phyloP scores from a whole-genome alignment of 805 yeast species.

The Metschnikowia kunwiensis region DNA sequence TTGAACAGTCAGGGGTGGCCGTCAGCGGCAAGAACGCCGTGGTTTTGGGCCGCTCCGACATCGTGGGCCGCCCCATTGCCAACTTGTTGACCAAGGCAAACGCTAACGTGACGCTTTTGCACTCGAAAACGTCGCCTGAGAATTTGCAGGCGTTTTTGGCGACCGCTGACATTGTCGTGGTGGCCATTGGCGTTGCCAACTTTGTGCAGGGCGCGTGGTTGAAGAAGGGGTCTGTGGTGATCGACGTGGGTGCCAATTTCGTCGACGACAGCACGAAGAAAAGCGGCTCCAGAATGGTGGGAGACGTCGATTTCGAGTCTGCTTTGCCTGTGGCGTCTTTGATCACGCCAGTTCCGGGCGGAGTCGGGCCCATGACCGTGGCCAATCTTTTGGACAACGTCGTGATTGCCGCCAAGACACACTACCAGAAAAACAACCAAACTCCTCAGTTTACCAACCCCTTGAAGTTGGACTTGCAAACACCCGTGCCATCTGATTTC shows the following conservation, averaged over 20 bases:
- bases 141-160: slow-evolving; percentile 46
- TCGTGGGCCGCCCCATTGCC: slow-evolving; percentile 80
- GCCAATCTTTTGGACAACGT: slow-evolving; percentile 78
- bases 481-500: slow-evolving; percentile 78
- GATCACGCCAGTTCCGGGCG: slow-evolving; percentile 89
- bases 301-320: slow-evolving; percentile 68
- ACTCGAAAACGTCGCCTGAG: slow-evolving; percentile 57
- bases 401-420: slow-evolving; percentile 60
- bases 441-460: slow-evolving; percentile 50
- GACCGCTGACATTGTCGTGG: slow-evolving; percentile 72
- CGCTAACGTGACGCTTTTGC: slow-evolving; percentile 76
- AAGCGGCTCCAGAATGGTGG: slow-evolving; percentile 69
- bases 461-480: slow-evolving; percentile 51
- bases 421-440: slow-evolving; percentile 36
- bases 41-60: slow-evolving; percentile 80
- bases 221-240: slow-evolving; percentile 62
- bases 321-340: slow-evolving; percentile 54
- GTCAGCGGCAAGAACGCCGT: slow-evolving; percentile 73
- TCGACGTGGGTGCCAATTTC: slow-evolving; percentile 83
- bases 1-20: slow-evolving; percentile 53
- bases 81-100: slow-evolving; percentile 64
- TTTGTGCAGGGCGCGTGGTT: slow-evolving; percentile 76
- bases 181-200: slow-evolving; percentile 70
- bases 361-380: slow-evolving; percentile 91
- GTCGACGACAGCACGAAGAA: slow-evolving; percentile 63